Conservation (phyloP, 768 basidiomycete species). For the Fomitopsis pulvina region DNA sequence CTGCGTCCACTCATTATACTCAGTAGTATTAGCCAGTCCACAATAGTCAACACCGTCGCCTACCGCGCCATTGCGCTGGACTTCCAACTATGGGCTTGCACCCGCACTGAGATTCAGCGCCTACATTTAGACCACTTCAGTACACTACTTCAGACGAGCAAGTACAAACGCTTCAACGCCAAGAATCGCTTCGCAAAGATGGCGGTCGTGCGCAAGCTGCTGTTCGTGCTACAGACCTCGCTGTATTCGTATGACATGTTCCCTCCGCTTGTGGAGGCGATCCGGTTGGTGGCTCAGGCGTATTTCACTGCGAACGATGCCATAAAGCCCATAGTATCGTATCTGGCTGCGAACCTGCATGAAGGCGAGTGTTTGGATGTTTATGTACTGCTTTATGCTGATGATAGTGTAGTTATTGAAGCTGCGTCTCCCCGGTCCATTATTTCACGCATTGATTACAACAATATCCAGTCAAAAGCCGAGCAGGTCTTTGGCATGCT, state of each 20-base stretch:
- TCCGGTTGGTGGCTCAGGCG: slow-evolving; percentile 54
- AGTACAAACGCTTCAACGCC: slow-evolving; percentile 71
- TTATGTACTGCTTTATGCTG: not conserved
- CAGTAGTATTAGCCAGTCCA: slow-evolving; percentile 55
- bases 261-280: slow-evolving; percentile 47
- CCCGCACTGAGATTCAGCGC: slow-evolving; percentile 65
- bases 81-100: slow-evolving; percentile 83
- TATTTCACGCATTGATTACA: slow-evolving; percentile 49
- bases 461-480: slow-evolving; percentile 48
- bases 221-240: slow-evolving; percentile 78
- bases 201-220: slow-evolving; percentile 61
- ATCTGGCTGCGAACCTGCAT: slow-evolving; percentile 75
- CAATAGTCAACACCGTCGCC: slow-evolving; percentile 74
- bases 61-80: slow-evolving; percentile 83
- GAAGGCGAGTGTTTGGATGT: slow-evolving; percentile 38
- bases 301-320: slow-evolving; percentile 67
- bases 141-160: slow-evolving; percentile 65
- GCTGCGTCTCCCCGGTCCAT: slow-evolving; percentile 46
- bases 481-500: slow-evolving; percentile 63
- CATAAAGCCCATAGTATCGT: slow-evolving; percentile 83
- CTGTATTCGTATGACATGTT: slow-evolving; percentile 58
- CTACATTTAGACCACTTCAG: slow-evolving; percentile 79
- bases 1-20: not conserved
- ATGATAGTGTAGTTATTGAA: slow-evolving; percentile 6
- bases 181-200: slow-evolving; percentile 68